A percentile compares a stretch with the other conserved stretches of the same genome.
Conservation (phyloP, 768 basidiomycete species). For the Russula brevipes region DNA sequence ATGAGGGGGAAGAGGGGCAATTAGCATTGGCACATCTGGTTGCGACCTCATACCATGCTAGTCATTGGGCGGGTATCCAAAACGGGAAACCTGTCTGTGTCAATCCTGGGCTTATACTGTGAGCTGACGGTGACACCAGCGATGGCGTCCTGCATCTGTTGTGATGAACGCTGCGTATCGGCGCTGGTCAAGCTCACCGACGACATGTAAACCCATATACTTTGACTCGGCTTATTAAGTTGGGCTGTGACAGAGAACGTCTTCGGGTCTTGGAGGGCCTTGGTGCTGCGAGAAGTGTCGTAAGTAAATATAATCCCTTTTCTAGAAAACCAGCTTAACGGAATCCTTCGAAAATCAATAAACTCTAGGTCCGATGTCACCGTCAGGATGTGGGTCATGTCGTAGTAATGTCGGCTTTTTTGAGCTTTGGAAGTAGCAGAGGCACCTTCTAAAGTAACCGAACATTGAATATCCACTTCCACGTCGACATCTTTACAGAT, state of each 20-base stretch:
- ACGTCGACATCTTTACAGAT: constrained; percentile 50
- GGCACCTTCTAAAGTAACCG: constrained; percentile 36
- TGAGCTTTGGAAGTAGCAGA: constrained; percentile 32
- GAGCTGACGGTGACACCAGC: constrained; percentile 58
- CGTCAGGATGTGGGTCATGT: constrained; percentile 69
- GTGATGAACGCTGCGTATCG: constrained; percentile 35
- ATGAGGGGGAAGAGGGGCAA: not conserved
- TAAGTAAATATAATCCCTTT: constrained; percentile 2
- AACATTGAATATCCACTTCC: constrained; percentile 54
- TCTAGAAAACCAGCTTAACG: constrained; percentile 38
- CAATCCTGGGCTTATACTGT: constrained; percentile 54
- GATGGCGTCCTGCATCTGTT: constrained; percentile 49
- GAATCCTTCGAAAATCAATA: constrained; percentile 74
- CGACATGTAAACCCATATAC: constrained; percentile 35
- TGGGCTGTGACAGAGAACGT: constrained; percentile 54
- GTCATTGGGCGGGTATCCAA: constrained; percentile 65
- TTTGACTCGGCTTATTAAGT: constrained; percentile 72
- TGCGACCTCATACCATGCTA: constrained; percentile 41
- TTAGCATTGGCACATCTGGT: not conserved
- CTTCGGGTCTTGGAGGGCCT: constrained; percentile 53
- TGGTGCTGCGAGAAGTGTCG: constrained; percentile 47
- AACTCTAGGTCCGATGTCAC: constrained; percentile 69
- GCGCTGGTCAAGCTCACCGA: constrained; percentile 41
- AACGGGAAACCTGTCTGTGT: constrained; percentile 56
- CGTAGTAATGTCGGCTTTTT: constrained; percentile 46